These are phyloP conservation scores for Lepraria neglecta DNA, from an alignment of 495 filamentous ascomycete genomes.

Conservation along the genomic window DNA sequence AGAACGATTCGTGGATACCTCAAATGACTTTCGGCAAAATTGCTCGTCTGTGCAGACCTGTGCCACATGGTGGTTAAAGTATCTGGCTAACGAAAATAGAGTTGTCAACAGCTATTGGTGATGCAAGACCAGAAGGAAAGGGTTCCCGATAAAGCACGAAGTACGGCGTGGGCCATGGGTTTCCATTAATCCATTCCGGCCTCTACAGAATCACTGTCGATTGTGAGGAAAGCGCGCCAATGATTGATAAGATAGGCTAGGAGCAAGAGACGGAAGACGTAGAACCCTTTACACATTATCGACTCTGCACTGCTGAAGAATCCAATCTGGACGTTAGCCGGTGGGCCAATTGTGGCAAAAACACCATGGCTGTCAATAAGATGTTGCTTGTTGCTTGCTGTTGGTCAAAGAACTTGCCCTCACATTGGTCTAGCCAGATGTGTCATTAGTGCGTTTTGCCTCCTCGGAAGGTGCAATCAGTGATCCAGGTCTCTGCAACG, in stretches of 20 bases:
- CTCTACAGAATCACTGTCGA: background rate
- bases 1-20: no score
- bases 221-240: constrained; percentile 1
- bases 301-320: no score
- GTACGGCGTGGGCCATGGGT: background rate
- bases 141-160: no score
- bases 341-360: background rate
- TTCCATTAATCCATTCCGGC: background rate
- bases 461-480: background rate
- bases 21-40: no score
- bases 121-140: background rate
- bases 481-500: background rate
- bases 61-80: background rate
- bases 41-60: background rate
- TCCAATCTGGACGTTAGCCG: no score
- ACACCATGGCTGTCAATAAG: background rate
- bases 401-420: background rate
- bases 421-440: background rate
- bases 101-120: background rate
- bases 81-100: background rate
- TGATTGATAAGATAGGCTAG: background rate
- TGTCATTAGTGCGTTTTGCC: background rate
- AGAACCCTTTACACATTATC: background rate
- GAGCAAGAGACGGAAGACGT: background rate
- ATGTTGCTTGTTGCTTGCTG: background rate